Evolutionary conservation across 1,284 basidiomycete species (phyloP).

Genomic region (Singerocomus inundabilis): DNA sequence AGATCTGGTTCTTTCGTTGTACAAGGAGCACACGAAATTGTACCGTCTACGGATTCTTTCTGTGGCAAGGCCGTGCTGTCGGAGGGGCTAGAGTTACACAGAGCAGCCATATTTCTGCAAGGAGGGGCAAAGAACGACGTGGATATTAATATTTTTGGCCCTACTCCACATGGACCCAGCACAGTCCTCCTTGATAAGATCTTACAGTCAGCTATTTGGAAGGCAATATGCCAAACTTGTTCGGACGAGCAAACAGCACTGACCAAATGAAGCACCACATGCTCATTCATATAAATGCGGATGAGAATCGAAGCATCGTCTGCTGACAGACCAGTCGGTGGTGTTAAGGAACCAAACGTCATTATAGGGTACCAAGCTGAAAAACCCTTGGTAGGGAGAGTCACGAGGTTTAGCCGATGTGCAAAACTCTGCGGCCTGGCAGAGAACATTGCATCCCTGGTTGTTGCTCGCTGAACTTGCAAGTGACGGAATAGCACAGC

Average conservation of each 20-base stretch:
- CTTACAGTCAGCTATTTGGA: not conserved
- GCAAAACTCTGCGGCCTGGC: no score
- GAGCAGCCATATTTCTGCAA: constrained; percentile 7
- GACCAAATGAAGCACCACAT: not conserved
- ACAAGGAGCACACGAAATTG: no score
- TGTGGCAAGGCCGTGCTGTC: constrained; percentile 35
- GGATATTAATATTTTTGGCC: not conserved
- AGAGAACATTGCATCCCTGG: no score
- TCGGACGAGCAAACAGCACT: not conserved
- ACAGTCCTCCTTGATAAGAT: not conserved
- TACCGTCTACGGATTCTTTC: constrained; percentile 25
- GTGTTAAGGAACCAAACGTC: no score
- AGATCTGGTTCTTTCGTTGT: constrained; percentile 4
- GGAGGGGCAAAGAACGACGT: not conserved
- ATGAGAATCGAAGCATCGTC: not conserved
- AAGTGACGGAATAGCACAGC: no score
- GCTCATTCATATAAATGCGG: not conserved
- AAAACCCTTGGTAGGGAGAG: no score
- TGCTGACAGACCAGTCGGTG: no score
- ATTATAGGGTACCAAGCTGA: no score
- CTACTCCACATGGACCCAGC: constrained; percentile 1
- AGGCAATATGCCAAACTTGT: not conserved
- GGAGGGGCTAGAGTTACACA: constrained; percentile 25
- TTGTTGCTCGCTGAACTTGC: no score
- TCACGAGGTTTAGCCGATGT: no score